phyloP scores from a whole-genome alignment of 2,329 filamentous ascomycete genomes.

The Exophiala lecanii-corni region DNA sequence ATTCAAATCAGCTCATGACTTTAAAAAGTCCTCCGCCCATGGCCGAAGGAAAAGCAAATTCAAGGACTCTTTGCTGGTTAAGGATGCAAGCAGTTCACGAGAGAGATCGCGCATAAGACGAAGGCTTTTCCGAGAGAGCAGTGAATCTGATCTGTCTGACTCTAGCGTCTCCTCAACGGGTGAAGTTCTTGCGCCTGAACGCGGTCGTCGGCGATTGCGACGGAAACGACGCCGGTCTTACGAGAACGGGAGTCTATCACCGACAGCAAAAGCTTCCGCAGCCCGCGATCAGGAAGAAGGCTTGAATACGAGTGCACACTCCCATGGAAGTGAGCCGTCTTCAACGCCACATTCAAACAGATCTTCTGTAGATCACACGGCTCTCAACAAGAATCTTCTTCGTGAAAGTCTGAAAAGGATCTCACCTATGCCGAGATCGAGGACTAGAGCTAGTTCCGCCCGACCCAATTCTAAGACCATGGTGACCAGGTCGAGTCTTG shows the following conservation, averaged over 20 bases:
- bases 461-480: constrained; percentile 6
- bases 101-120: constrained; percentile 14
- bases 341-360: constrained; percentile 23
- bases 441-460: constrained; percentile 12
- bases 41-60: constrained; percentile 16
- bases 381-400: constrained; percentile 15
- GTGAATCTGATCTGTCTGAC: constrained; percentile 18
- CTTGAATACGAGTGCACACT: not conserved
- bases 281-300: not conserved
- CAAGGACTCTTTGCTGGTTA: constrained; percentile 18
- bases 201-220: constrained; percentile 19
- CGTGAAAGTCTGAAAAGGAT: constrained; percentile 14
- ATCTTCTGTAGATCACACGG: constrained; percentile 18
- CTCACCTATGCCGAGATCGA: constrained; percentile 12
- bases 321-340: no score
- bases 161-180: constrained; percentile 12
- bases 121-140: constrained; percentile 21
- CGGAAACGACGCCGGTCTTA: constrained; percentile 14
- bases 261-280: not conserved
- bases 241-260: constrained; percentile 1
- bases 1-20: constrained; percentile 24
- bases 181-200: constrained; percentile 9
- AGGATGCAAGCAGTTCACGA: constrained; percentile 15
- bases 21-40: constrained; percentile 7
- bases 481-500: constrained; percentile 14